Evolutionary conservation across 805 yeast species (phyloP).

Genomic region (Schizosaccharomyces osmophilus): DNA sequence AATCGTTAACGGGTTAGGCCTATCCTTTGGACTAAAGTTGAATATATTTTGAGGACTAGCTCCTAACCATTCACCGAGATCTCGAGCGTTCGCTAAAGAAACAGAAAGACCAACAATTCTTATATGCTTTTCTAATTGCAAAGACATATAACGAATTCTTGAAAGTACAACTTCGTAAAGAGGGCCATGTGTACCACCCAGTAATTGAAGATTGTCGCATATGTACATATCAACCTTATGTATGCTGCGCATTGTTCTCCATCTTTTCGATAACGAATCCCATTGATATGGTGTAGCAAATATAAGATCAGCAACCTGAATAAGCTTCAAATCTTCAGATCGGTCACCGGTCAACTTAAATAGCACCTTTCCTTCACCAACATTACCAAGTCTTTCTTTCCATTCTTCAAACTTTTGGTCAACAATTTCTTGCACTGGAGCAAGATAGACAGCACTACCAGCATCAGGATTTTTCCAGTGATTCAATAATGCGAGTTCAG

Average conservation of each 20-base stretch:
- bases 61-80: conserved; percentile 72
- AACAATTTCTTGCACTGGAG: conserved; percentile 33
- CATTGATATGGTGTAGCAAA: conserved; percentile 62
- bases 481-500: conserved; percentile 45
- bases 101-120: conserved; percentile 49
- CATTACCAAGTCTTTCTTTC: conserved; percentile 22
- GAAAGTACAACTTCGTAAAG: conserved; percentile 47
- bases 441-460: conserved; percentile 52
- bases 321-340: conserved; percentile 25
- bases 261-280: conserved; percentile 46
- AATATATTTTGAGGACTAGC: conserved; percentile 31
- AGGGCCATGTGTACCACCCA: conserved; percentile 38
- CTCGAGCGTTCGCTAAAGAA: conserved; percentile 50
- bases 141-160: conserved; percentile 43
- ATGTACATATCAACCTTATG: conserved; percentile 44
- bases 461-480: conserved; percentile 37
- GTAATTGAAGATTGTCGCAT: conserved; percentile 45
- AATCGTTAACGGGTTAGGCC: conserved; percentile 32
- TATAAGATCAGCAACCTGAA: conserved; percentile 40
- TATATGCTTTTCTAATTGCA: conserved; percentile 32
- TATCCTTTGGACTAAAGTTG: conserved; percentile 44
- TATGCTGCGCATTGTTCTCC: conserved; percentile 53
- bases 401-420: conserved; percentile 27
- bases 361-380: conserved; percentile 27
- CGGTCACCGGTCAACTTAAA: conserved; percentile 35